phyloP scores from a whole-genome alignment of 371 early-diverging fungal species.

The Lichtheimia ornata region DNA sequence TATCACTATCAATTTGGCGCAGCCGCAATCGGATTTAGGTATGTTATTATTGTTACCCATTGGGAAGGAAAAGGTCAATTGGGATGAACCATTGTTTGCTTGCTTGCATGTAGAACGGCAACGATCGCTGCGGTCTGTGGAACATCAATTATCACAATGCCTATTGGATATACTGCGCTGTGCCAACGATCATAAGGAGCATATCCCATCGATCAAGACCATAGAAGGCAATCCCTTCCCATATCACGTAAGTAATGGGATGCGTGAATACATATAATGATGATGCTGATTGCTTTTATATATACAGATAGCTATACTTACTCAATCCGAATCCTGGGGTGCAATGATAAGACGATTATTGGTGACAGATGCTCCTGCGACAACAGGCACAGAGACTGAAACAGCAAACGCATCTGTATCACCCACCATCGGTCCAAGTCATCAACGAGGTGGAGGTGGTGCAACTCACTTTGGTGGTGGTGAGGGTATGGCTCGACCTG shows the following conservation, averaged over 20 bases:
- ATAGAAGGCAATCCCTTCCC: constrained; percentile 86
- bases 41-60: constrained; percentile 9
- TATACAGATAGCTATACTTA: constrained; percentile 37
- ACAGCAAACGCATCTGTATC: constrained; percentile 1
- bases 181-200: constrained; percentile 83
- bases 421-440: neutral
- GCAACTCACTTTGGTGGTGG: neutral
- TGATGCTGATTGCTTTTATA: neutral
- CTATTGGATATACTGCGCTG: constrained; percentile 70
- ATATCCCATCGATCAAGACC: constrained; percentile 86
- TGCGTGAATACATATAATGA: neutral
- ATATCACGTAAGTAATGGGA: constrained; percentile 60
- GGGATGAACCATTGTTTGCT: neutral
- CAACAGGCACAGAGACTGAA: constrained; percentile 5
- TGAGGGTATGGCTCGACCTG: neutral
- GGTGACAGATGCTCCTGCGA: constrained; percentile 36
- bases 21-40: constrained; percentile 70
- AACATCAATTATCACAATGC: constrained; percentile 37
- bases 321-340: constrained; percentile 44
- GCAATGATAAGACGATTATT: constrained; percentile 44
- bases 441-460: constrained; percentile 1
- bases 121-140: constrained; percentile 43
- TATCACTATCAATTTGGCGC: constrained; percentile 61
- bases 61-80: neutral
- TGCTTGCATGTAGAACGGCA: constrained; percentile 35